Conservation (phyloP, 1,284 basidiomycete genomes). For the Vanrija pseudolonga region DNA sequence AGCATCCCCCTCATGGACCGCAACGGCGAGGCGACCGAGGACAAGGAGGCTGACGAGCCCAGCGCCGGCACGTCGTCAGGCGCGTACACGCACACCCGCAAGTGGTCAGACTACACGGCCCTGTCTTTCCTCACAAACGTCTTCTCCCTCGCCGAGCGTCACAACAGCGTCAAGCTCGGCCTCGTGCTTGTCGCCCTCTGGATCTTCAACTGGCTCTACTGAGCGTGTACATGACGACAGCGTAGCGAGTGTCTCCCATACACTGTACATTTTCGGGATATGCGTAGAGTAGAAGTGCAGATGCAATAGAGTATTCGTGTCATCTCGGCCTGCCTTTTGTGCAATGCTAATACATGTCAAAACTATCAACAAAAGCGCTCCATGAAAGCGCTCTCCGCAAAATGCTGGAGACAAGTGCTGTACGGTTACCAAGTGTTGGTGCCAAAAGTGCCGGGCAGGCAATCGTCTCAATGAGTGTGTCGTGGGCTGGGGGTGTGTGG, state of each 20-base stretch:
- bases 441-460: not conserved
- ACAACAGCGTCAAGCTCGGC: slow-evolving; percentile 42
- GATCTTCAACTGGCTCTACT: slow-evolving; percentile 49
- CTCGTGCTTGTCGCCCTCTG: slow-evolving; percentile 44
- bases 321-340: not conserved
- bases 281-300: no score
- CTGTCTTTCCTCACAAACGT: slow-evolving; percentile 27
- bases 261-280: not conserved
- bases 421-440: not conserved
- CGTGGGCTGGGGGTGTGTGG: not conserved
- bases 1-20: slow-evolving; percentile 45
- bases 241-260: not conserved
- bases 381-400: no score
- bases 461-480: not conserved
- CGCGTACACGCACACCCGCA: not conserved
- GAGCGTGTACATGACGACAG: not conserved
- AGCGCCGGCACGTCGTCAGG: not conserved
- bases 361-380: not conserved
- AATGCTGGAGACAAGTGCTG: not conserved
- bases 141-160: slow-evolving; percentile 30
- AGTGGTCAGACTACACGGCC: slow-evolving; percentile 33
- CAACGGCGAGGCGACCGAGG: slow-evolving; percentile 20
- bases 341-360: not conserved
- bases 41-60: not conserved
- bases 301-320: no score